Conservation (phyloP, 768 basidiomycete genomes). For the Boletus rubropictus region DNA sequence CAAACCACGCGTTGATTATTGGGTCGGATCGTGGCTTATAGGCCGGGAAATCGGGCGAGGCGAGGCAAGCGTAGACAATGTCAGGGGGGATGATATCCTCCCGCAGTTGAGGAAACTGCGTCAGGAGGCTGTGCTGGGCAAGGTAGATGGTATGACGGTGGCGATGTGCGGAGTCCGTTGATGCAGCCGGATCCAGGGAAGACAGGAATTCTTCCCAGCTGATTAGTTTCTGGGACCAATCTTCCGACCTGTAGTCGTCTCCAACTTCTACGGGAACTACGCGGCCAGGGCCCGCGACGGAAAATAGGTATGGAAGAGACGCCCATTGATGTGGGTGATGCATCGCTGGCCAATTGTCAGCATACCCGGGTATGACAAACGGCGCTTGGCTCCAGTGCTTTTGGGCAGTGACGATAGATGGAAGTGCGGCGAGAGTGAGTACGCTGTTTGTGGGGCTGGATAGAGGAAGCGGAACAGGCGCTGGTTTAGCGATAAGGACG, state of each 20-base stretch:
- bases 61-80: conserved; percentile 69
- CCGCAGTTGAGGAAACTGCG: conserved; percentile 75
- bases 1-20: conserved; percentile 77
- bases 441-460: conserved; percentile 28
- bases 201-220: conserved; percentile 71
- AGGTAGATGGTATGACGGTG: conserved; percentile 56
- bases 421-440: conserved; percentile 40
- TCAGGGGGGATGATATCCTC: conserved; percentile 82
- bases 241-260: conserved; percentile 66
- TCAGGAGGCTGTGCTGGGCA: conserved; percentile 83
- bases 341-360: conserved; percentile 74
- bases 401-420: conserved; percentile 56
- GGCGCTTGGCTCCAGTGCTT: conserved; percentile 42
- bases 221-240: conserved; percentile 81
- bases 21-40: conserved; percentile 65
- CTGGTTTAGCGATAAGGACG: conserved; percentile 4
- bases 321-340: conserved; percentile 58
- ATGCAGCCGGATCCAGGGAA: conserved; percentile 29
- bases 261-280: conserved; percentile 91
- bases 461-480: not conserved
- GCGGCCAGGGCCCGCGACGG: conserved; percentile 71
- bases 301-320: conserved; percentile 61
- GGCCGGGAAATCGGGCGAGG: conserved; percentile 36
- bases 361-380: conserved; percentile 67
- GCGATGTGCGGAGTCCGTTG: conserved; percentile 12